Evolutionary conservation across 23 red algal genomes (phyloP).

Genomic region (Cyanidioschyzon merolae): DNA sequence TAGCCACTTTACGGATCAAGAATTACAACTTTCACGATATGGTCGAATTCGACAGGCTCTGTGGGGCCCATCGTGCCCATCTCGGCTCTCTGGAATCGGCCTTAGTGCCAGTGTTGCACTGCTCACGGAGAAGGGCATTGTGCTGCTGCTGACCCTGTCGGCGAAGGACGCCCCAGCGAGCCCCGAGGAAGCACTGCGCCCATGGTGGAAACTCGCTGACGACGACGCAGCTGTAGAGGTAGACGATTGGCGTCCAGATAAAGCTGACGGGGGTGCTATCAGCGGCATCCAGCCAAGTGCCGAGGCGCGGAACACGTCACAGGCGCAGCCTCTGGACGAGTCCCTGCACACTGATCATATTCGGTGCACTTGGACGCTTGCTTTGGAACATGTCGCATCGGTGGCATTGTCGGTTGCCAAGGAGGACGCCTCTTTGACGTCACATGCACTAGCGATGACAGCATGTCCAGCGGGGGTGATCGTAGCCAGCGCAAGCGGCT

Average conservation of each 20-base stretch:
- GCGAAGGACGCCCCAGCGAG: background rate
- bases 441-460: background rate
- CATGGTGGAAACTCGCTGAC: background rate
- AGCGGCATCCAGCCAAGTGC: no score
- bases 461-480: conserved; percentile 42
- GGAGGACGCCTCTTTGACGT: background rate
- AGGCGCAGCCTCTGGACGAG: no score
- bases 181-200: background rate
- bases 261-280: no score
- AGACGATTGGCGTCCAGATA: no score
- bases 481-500: conserved; percentile 33
- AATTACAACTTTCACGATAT: background rate
- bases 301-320: no score
- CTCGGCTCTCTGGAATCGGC: no score
- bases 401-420: background rate
- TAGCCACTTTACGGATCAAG: background rate
- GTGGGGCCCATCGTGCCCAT: background rate
- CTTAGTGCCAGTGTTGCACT: background rate
- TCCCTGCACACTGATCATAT: no score
- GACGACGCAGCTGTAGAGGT: no score
- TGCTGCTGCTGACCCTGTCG: background rate
- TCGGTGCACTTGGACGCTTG: background rate
- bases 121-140: background rate
- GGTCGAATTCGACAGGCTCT: background rate
- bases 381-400: background rate